phyloP scores from a whole-genome alignment of 1,139 yeast species.

The Nakaseomyces kungkrabaensis region DNA sequence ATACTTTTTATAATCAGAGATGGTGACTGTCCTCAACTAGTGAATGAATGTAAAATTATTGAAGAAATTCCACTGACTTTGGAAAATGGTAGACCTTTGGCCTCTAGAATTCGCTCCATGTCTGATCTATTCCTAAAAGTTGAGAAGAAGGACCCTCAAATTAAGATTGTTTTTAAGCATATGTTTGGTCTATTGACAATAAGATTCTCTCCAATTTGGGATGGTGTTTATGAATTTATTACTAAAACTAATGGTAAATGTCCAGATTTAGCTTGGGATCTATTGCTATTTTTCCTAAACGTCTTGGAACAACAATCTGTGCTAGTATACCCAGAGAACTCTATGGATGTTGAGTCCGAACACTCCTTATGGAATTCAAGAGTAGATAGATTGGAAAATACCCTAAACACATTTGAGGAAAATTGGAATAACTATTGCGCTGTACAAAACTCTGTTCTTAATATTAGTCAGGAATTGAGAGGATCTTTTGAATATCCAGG shows the following conservation, averaged over 20 bases:
- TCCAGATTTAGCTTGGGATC: slow-evolving; percentile 47
- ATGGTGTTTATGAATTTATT: slow-evolving; percentile 55
- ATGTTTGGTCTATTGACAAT: slow-evolving; percentile 67
- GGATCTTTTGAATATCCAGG: slow-evolving; percentile 29
- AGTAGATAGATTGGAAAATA: slow-evolving; percentile 32
- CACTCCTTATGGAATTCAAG: slow-evolving; percentile 25
- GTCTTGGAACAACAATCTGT: slow-evolving; percentile 14
- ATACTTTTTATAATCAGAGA: slow-evolving; percentile 28
- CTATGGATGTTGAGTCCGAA: slow-evolving; percentile 8
- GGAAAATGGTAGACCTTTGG: slow-evolving; percentile 65
- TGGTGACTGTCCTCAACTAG: slow-evolving; percentile 30
- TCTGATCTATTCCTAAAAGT: slow-evolving; percentile 40
- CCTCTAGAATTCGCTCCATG: slow-evolving; percentile 56
- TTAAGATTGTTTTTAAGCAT: slow-evolving; percentile 42
- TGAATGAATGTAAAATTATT: slow-evolving; percentile 41
- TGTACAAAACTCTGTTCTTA: slow-evolving; percentile 32
- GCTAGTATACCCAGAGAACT: slow-evolving; percentile 15
- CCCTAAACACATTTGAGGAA: slow-evolving; percentile 22
- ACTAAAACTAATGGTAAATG: slow-evolving; percentile 39
- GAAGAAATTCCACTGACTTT: slow-evolving; percentile 67
- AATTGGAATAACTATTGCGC: slow-evolving; percentile 24
- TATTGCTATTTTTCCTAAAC: slow-evolving; percentile 34
- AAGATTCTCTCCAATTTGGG: slow-evolving; percentile 81
- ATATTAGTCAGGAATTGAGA: slow-evolving; percentile 30
- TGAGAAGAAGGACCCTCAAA: slow-evolving; percentile 28